Evolutionary conservation across 2,329 filamentous ascomycete species (phyloP).

Genomic region (Aureobasidium sp.): DNA sequence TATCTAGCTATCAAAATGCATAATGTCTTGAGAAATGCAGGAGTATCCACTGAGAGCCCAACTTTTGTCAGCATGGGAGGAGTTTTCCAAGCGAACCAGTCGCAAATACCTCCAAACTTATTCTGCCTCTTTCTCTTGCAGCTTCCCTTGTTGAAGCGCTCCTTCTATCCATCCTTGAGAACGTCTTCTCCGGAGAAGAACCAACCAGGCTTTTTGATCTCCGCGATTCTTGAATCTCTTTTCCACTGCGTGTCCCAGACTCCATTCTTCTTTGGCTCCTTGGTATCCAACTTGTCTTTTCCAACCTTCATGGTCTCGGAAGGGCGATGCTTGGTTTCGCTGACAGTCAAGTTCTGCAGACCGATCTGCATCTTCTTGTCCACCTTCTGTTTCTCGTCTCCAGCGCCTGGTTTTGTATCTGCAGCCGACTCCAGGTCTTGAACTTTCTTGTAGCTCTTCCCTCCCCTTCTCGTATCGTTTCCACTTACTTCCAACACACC

Average conservation of each 20-base stretch:
- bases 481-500: background rate
- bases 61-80: no score
- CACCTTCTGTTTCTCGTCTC: background rate
- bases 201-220: background rate
- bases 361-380: background rate
- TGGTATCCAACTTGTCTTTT: background rate
- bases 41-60: no score
- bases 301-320: background rate
- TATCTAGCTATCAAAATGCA: no score
- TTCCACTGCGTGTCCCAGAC: background rate
- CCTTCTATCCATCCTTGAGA: background rate
- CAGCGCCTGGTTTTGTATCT: background rate
- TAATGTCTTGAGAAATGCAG: no score
- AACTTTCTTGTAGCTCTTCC: background rate
- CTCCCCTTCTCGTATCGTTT: background rate
- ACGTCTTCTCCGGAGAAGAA: conserved; percentile 2
- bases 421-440: no score
- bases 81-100: no score
- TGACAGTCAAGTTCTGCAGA: background rate
- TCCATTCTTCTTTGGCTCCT: background rate
- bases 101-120: no score
- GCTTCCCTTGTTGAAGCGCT: no score
- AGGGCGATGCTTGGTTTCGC: background rate
- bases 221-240: background rate
- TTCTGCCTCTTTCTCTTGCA: no score